Evolutionary conservation across 768 basidiomycete genomes (phyloP), one percentile per base, ranked within the genome.

Genomic region (Fomitopsis serialis): DNA sequence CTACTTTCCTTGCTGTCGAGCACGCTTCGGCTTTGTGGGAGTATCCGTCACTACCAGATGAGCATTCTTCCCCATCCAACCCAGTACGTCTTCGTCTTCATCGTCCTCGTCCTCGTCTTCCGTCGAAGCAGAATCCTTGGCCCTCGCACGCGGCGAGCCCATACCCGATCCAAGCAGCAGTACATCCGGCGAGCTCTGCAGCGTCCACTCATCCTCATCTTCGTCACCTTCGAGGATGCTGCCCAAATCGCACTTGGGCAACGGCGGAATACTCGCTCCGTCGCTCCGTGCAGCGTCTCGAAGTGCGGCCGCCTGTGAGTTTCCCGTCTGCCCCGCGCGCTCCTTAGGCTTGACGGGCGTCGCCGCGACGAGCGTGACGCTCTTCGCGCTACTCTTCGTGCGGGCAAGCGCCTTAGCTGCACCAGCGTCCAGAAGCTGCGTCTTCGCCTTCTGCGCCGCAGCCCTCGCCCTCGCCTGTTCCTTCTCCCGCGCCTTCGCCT

Each of bases 301-400:
- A 23, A 45, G 35, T 44, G 40, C 24, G 37, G 35, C 21, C n/a
- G 8, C 15, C 34, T 17, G 52, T 23, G 27, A 54, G 7, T 27
- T 17, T 21, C 40, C 49, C 7, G 25, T 29, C 11, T 35, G 9
- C 24, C 42, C 23, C 15, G 6, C 21, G 11, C 42, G 50, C n/a
- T 27, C 35, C 23, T 51, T 51, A 37, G 68, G 63, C 56, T 79
- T 79, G 19, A 70, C 69, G 4, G 83, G 83, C 12, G 82, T 85
- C 12, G 79, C 79, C 2, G 74, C 74, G 22, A 85, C 82, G 24
- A 85, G 73, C 11, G 71, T 73, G 7, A 72, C 68, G 4, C 75
- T 78, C 52, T 50, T 46, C n/a, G 50, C 11, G 35, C 21, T 19
- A 35, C 40, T 54, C 50, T 48, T 54, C 17, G 51, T 23, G 46